Percentiles rank a stretch among this genome's conserved stretches.
Evolutionary conservation across 1,139 yeast genomes (phyloP).

Genomic region (Blastobotrys elegans): DNA sequence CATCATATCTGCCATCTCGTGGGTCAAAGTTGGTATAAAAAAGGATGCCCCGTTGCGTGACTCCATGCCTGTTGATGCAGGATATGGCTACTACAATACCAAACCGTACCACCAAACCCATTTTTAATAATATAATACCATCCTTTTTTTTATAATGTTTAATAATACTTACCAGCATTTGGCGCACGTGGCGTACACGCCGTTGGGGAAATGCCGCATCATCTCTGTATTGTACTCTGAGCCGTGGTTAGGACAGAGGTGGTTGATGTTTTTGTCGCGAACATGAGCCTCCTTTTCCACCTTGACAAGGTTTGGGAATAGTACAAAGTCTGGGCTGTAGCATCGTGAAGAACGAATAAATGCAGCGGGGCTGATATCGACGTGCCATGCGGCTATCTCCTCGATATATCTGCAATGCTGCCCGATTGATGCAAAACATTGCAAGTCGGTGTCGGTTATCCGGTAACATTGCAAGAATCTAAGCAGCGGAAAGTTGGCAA

Average conservation of each 20-base stretch:
- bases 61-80: neutral
- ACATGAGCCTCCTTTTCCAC: neutral
- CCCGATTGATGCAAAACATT: neutral
- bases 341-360: neutral
- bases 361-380: neutral
- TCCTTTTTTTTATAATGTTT: neutral
- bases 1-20: neutral
- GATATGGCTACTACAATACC: neutral
- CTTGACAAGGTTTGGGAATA: neutral
- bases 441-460: neutral
- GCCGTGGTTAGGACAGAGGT: neutral
- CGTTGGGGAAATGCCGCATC: neutral
- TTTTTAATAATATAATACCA: neutral
- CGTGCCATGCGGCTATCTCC: neutral
- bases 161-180: neutral
- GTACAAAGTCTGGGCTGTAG: neutral
- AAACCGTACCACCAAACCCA: neutral
- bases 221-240: neutral
- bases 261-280: neutral
- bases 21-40: neutral
- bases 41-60: neutral
- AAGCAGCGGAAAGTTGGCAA: neutral
- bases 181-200: neutral
- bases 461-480: neutral
- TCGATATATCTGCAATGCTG: neutral